Conservation (phyloP, 139 green algal species). For the Klebsormidium nitens region DNA sequence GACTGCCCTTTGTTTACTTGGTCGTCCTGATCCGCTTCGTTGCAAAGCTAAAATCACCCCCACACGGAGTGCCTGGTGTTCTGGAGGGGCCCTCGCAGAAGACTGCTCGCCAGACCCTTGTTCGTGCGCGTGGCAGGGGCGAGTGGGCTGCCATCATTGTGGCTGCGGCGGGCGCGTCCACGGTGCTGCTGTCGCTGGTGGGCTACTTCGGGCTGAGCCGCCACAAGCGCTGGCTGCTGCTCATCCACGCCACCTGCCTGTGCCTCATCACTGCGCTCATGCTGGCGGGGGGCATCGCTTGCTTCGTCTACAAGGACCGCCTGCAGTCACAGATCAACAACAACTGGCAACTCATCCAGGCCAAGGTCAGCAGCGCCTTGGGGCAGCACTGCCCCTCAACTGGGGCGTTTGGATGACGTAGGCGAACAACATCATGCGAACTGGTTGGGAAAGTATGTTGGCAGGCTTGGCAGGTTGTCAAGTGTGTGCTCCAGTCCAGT, state of each 20-base stretch:
- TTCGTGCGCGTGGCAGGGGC: background rate
- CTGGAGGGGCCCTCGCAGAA: background rate
- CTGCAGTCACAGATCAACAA: background rate
- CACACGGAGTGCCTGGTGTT: background rate
- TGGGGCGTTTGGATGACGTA: background rate
- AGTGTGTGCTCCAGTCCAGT: too few species aligned
- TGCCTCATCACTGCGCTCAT: background rate
- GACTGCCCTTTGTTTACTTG: too few species aligned
- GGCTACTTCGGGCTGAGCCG: conserved; percentile 6
- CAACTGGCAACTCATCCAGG: background rate
- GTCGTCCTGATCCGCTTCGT: too few species aligned
- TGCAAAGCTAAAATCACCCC: background rate
- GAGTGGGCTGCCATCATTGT: conserved; percentile 4
- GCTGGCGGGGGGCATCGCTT: conserved; percentile 6
- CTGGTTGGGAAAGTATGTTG: too few species aligned
- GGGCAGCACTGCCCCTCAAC: background rate
- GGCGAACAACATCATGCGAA: background rate
- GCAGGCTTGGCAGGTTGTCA: too few species aligned
- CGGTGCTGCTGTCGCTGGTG: conserved; percentile 10
- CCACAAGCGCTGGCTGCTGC: background rate
- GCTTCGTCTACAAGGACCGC: background rate
- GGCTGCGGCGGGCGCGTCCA: background rate
- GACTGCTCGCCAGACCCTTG: background rate
- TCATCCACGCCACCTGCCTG: background rate
- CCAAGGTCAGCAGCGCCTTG: conserved; percentile 3